These are phyloP conservation scores for Sophora flavescens DNA, from an alignment of 306 rosid genomes.

Conservation along the genomic window DNA sequence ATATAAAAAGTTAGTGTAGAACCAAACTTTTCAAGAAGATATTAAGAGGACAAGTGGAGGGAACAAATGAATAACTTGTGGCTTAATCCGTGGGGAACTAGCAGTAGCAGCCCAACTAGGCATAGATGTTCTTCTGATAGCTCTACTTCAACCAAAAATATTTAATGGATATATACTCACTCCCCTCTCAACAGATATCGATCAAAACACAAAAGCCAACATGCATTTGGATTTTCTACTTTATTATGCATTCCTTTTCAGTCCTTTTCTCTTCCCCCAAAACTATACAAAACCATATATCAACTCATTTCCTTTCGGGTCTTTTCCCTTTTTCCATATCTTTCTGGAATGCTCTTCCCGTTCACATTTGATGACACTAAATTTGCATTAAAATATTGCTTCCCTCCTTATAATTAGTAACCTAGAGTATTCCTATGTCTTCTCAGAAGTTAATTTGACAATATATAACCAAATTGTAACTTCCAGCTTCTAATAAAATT, in stretches of 20 bases:
- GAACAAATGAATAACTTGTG: conserved; percentile 37
- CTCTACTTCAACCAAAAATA: conserved; percentile 42
- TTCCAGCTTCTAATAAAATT: not conserved
- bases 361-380: not conserved
- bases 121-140: conserved; percentile 39
- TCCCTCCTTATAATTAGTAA: conserved; percentile 36
- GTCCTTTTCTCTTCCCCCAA: conserved; percentile 16
- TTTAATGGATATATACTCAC: conserved; percentile 46
- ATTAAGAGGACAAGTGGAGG: conserved; percentile 36
- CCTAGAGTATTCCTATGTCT: conserved; percentile 22
- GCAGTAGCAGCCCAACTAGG: not conserved
- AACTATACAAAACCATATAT: not conserved
- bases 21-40: not conserved
- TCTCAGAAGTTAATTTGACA: not conserved
- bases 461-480: not conserved
- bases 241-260: conserved; percentile 40
- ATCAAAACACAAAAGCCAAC: conserved; percentile 22
- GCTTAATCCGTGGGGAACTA: conserved; percentile 46
- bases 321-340: not conserved
- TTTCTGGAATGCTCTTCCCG: conserved; percentile 27
- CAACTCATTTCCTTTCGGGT: conserved; percentile 1
- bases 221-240: conserved; percentile 32
- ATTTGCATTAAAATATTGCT: conserved; percentile 16
- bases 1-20: not conserved
- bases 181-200: conserved; percentile 44